phyloP scores from a whole-genome alignment of 2,329 filamentous ascomycete genomes.

The Monosporascus sp. region DNA sequence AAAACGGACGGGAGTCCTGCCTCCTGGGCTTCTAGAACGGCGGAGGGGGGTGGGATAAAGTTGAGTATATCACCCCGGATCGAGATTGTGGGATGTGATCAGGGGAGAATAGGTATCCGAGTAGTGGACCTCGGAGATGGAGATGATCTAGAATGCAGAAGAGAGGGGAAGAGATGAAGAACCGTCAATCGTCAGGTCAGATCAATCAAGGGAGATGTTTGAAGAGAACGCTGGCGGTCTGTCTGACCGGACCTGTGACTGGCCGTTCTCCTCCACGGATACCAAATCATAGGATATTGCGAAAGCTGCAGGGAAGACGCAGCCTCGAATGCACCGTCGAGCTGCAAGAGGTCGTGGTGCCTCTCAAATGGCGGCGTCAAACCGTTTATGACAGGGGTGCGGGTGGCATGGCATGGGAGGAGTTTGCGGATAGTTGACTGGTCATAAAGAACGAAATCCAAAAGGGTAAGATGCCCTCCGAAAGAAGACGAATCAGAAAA shows the following conservation, averaged over 20 bases:
- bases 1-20: not conserved
- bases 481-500: not conserved
- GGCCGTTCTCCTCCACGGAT: not conserved
- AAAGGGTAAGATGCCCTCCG: not conserved
- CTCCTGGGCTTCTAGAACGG: not conserved
- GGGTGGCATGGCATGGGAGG: not conserved
- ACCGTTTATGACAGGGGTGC: conserved; percentile 1
- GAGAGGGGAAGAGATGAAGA: not conserved
- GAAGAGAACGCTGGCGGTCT: not conserved
- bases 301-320: conserved; percentile 3
- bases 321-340: conserved; percentile 6
- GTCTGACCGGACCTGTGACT: not conserved
- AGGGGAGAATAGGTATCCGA: not conserved
- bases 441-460: not conserved
- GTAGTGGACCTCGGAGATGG: not conserved
- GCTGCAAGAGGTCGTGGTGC: conserved; percentile 23
- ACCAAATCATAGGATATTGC: not conserved
- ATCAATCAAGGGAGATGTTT: not conserved
- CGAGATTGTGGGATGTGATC: too few relatives aligned
- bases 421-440: not conserved
- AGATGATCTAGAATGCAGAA: not conserved
- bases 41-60: not conserved
- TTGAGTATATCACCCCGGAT: not conserved
- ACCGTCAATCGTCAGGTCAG: not conserved
- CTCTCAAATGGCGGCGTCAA: conserved; percentile 15